Evolutionary conservation across 2,329 filamentous ascomycete genomes (phyloP), one percentile per base, ranked within the genome.

Genomic region (Xylariomycetidae sp.): DNA sequence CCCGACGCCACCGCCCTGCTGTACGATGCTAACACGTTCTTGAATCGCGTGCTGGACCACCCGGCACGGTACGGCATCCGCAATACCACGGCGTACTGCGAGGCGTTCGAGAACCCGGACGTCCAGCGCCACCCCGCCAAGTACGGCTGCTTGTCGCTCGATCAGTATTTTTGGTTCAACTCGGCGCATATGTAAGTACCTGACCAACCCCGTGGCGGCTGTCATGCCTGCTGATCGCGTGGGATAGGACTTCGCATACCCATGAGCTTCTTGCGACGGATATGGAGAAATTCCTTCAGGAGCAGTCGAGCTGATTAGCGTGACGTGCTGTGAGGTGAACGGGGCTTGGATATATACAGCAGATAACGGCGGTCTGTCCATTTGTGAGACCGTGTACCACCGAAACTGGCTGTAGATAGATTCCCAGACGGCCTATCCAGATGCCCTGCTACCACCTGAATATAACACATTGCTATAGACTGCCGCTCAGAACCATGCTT

Each of bases 141-240:
- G 13, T 57, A 52, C 29, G 52, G 51, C 3, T 58, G 54, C 29
- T 42, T 44, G 10, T 51, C 47, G 3, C 29, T 57, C 7, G 38
- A 47, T 8, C 33, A 50, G 25, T 58, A 57, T 20, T 57, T 57
- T 25, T 58, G 56, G 53, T 55, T 51, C 34, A 48, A 57, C 20
- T 42, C 40, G 10, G 54, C 49, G 8, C 53, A 58, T 23, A 49
- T 47, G 43, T 45, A 23, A 43, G 46, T 37, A 18, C 6, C 8
- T 14, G 23, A 13, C 19, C 8, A 10, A 20, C 6, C 12, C 14
- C 16, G 28, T 15, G 9, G n/a, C 13, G 10, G 12, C 19, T 23
- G 12, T 13, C 6, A 13, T 18, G 19, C 17, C 12, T 12, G 13
- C 32, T 41, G 17, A 37, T 24, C 37, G 23, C 35, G 22, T 20